Evolutionary conservation across 2,329 filamentous ascomycete genomes (phyloP), one percentile per base, ranked within the genome.

Genomic region (Hirsutella minnesotensis): DNA sequence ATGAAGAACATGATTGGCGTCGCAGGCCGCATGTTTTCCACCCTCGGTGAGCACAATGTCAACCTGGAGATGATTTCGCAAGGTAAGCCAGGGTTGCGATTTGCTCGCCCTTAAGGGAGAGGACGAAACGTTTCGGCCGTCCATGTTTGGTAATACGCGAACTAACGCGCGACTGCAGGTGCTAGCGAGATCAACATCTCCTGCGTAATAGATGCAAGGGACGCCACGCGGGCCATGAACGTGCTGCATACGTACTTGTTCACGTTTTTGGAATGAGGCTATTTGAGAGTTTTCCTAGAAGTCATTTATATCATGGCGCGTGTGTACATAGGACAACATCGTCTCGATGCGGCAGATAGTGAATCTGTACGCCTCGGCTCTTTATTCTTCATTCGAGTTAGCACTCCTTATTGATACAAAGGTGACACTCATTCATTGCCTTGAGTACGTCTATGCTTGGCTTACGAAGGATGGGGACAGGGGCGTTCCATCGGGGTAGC

Each of bases 21-120:
- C 49, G 86, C 86, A 8, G 92, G 92, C 22, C 81, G 77, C 53
- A 96, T 98, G 85, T 96, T 98, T 64, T 86, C 84, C 39, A 94
- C 89, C 1, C 70, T 98, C 16, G 92, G 92, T 36, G 86, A 95
- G 59, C 84, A 95, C 60, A 85, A 86, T 54, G 81, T 98, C 58
- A 98, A 98, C 61, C 87, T 98, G 53, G 92, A 98, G 67, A 98
- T 98, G 92, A 98, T 98, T 52, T 95, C 87, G 20, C 92, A 98
- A 68, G 92, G 92, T 90, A 72, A 56, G 71, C 46, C 3, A 3
- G 3, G 9, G 5, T 9, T 13, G 20, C 18, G 3, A 24, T 15
- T 8, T 15, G 19, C 20, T 8, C 22, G n/a, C 37, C 18, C 13
- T 35, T 9, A 9, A 18, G 33, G n/a, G 15, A 35, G 33, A n/a